Evolutionary conservation across 495 filamentous ascomycete genomes (phyloP), one percentile per base, ranked within the genome.

Genomic region (Penicillium bovifimosum): DNA sequence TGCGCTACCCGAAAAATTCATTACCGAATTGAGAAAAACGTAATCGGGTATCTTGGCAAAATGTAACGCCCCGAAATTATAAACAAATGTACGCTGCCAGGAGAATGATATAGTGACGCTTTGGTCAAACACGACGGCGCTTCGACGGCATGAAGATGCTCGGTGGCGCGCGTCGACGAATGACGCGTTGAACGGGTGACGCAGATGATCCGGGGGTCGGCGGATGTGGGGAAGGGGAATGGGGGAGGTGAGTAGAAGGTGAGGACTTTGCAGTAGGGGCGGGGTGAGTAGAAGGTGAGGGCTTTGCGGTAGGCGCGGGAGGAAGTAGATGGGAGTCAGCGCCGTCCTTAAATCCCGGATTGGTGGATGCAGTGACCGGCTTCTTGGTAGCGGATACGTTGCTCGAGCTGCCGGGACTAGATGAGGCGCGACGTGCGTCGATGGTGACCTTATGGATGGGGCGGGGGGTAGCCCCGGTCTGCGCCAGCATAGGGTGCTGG

Each of bases 121-220:
- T 28, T 29, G 11, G 39, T 58, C 43, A 40, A 24, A 66, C 34
- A 7, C 61, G 69, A 43, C 60, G 69, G 14, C 66, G 68, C 52
- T 72, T 74, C 8, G 69, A 67, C 17, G 68, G 72, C 35, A 75
- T 71, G 55, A 76, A 74, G 2, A 74, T 55, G 50, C 59, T 71
- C 2, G 65, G 66, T 11, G 65, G 49, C 6, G 67, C 58, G 41
- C 72, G 60, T 45, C 70, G 72, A 17, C 66, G 65, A 31, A 67
- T 52, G 4, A 63, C 39, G 31, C 56, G 49, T 11, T 56, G 63
- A 14, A 66, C 66, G 7, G 53, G 41, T 14, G 60, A 52, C 6
- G 60, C 20, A 34, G 48, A 29, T 29, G 48, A 29, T 29, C 29
- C 38, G 39, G 48, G 42, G 28, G 48, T 33, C 18, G 38, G 14